Base-by-base conservation (phyloP, 2,329 filamentous ascomycete species). In the Xylaria sp. region DNA sequence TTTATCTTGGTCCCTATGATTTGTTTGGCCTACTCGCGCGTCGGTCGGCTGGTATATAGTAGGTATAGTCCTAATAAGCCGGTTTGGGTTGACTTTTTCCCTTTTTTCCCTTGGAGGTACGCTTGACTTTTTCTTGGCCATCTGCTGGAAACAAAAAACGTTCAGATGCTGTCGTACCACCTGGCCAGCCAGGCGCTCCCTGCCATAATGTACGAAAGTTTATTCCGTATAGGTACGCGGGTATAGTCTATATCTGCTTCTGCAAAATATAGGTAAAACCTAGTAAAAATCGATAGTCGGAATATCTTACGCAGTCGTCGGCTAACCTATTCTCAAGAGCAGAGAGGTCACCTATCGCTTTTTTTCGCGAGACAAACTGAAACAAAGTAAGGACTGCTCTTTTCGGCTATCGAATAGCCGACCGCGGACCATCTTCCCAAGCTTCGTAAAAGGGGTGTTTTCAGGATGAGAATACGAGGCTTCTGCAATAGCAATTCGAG, bases 261-360 rank as follows among this genome's bases (percentile, higher is more conserved):
- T 87, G 82, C 0, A 83, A 74, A 0, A 48, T 64, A 0, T 75
- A 73, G 1, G 84, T n/a, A n/a, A n/a, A n/a, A n/a, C n/a, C n/a
- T n/a, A n/a, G n/a, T n/a, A n/a, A n/a, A n/a, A n/a, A n/a, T 83
- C 91, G 84, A 75, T 96, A 92, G 74, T 95, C 92, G 0, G 93
- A 92, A 67, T 85, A 89, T 0, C 81, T 75, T 1, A 92, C 84
- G 72, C 91, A 94, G 0, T 87, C 85, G 39, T 90, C 87, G 0
- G 87, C 80, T 44, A 88, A 87, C 0, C 83, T 86, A 70, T 93
- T 91, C 12, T 85, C 82, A 3, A 95, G 86, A 0, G 81, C 70
- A 0, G 91, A 90, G 0, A 97, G 82, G 70, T 92, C 90, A 0
- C 77, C 77, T 0, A 86, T 87, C 0, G 86, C 88, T n/a, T 88